These are phyloP conservation scores for Aspergillus asperescens DNA, from an alignment of 495 filamentous ascomycete genomes.

Conservation along the genomic window DNA sequence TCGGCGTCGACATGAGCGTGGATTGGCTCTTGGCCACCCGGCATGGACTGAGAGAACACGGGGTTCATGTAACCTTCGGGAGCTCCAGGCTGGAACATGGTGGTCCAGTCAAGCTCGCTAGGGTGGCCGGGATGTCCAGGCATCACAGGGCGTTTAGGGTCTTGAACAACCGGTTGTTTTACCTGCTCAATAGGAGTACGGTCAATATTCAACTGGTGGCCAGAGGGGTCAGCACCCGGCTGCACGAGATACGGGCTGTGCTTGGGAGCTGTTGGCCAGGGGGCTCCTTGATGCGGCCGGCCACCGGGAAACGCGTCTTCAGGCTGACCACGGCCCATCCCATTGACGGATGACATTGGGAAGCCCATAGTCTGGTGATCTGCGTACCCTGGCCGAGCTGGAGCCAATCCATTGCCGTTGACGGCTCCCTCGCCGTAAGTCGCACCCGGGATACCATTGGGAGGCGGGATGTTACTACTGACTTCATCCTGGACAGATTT, in stretches of 20 bases:
- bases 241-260: slow-evolving; percentile 47
- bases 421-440: slow-evolving; percentile 42
- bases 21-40: slow-evolving; percentile 41
- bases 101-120: slow-evolving; percentile 58
- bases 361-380: slow-evolving; percentile 46
- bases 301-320: slow-evolving; percentile 37
- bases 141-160: slow-evolving; percentile 43
- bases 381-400: slow-evolving; percentile 34
- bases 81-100: slow-evolving; percentile 66
- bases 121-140: slow-evolving; percentile 39
- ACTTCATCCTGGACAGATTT: slow-evolving; percentile 47
- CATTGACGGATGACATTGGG: slow-evolving; percentile 44
- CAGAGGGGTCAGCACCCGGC: slow-evolving; percentile 37
- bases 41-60: slow-evolving; percentile 53
- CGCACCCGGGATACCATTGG: slow-evolving; percentile 43
- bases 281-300: slow-evolving; percentile 37
- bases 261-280: slow-evolving; percentile 46
- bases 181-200: slow-evolving; percentile 45
- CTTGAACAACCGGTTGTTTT: slow-evolving; percentile 42
- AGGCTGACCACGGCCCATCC: slow-evolving; percentile 41
- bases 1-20: slow-evolving; percentile 44
- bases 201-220: slow-evolving; percentile 46
- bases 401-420: slow-evolving; percentile 42
- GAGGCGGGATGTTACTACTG: slow-evolving; percentile 39
- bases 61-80: slow-evolving; percentile 56